Evolutionary conservation across 352 stramenopile species (phyloP), one percentile per base, ranked within the genome.

Genomic region (Pythium coloratum): DNA sequence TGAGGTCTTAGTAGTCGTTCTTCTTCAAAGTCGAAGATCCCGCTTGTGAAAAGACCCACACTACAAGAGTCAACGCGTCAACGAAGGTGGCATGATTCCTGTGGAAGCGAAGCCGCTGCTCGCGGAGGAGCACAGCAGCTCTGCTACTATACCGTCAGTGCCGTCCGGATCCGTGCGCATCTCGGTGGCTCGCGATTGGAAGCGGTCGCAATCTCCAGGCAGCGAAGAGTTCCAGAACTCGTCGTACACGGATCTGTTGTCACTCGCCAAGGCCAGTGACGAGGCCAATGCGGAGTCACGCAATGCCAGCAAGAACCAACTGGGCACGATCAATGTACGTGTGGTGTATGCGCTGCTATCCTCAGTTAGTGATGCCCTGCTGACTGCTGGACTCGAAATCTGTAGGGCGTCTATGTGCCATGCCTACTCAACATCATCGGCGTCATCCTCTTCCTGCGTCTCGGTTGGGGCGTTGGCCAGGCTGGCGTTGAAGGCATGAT

Each of bases 351-450:
- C 18, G 26, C 0, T 33, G 8, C 10, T 51, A 28, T 13, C 26
- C 6, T 30, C n/a, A 3, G 2, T 18, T 34, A 2, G 1, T 40
- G 20, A 18, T 7, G 10, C 3, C 14, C 2, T 8, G 32, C 32
- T 59, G 16, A 36, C 42, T 60, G 13, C 38, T 32, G 44, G 38
- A 32, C 36, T 24, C 20, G 20, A 24, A 24, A 24, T 16, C 16
- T 40, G 46, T 33, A 84, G 77, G 90, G 90, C 8, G 90, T 96
- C 6, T 96, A 92, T 46, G 76, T 97, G 66, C 90, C 90, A 36
- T 97, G 86, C 66, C 77, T 97, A 26, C 79, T 96, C 65, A 96
- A 95, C 69, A 97, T 97, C 75, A 91, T 97, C 42, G 89, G 90
- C 40, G 88, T 97, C 30, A 94, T 97, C 53, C 66, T 97, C 24